phyloP scores from a whole-genome alignment of 306 rosid genomes.

The Malus sieversii region DNA sequence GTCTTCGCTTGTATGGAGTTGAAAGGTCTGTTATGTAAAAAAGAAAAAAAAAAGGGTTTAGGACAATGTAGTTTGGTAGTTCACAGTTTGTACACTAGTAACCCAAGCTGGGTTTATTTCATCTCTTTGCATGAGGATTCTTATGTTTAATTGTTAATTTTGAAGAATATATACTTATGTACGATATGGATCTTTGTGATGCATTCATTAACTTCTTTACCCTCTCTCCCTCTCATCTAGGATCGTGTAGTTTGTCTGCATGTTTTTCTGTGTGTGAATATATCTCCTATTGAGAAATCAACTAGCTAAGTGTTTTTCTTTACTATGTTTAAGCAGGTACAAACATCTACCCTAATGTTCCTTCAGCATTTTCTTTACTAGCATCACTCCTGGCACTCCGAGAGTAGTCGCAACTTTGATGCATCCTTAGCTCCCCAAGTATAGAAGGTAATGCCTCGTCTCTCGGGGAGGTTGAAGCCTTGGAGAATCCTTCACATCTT shows the following conservation, averaged over 20 bases:
- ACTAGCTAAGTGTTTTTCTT: conserved; percentile 1
- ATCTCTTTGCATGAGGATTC: not conserved
- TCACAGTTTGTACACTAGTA: too few relatives aligned
- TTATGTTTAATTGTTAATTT: not conserved
- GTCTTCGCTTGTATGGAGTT: not conserved
- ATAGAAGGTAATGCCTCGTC: not conserved
- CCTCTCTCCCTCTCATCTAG: too few relatives aligned
- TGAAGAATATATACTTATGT: not conserved
- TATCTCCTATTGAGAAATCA: not conserved
- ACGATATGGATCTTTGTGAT: not conserved
- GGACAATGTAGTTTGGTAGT: too few relatives aligned
- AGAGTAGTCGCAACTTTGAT: conserved; percentile 14
- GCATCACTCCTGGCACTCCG: conserved; percentile 9
- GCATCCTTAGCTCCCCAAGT: not conserved
- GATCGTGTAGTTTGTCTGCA: not conserved
- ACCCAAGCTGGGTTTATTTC: not conserved
- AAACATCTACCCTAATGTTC: conserved; percentile 18
- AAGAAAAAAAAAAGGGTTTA: too few relatives aligned
- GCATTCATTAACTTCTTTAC: not conserved
- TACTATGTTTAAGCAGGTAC: conserved; percentile 25
- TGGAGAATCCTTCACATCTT: not conserved
- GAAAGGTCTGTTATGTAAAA: not conserved
- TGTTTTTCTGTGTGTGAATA: not conserved
- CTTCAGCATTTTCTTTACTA: conserved; percentile 8
- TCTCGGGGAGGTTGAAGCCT: not conserved